These are phyloP conservation scores for Bacterosira constricta DNA, from an alignment of 108 stramenopile genomes.

Conservation along the genomic window DNA sequence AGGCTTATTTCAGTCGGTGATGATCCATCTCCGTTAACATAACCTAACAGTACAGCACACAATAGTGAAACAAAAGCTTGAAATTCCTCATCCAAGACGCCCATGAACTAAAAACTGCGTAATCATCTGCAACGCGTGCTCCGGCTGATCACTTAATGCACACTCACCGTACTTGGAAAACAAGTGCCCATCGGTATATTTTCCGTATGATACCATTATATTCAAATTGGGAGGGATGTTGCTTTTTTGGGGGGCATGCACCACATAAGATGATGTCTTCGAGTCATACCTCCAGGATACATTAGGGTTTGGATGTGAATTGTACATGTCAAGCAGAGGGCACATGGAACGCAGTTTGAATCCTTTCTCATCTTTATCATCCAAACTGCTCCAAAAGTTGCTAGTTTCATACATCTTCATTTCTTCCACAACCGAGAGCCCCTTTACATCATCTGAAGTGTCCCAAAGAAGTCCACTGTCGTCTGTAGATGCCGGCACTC, in stretches of 20 bases:
- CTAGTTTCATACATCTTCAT: slow-evolving; percentile 56
- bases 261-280: slow-evolving; percentile 52
- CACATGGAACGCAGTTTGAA: slow-evolving; percentile 68
- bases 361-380: slow-evolving; percentile 52
- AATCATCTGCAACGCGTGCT: no score
- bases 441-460: slow-evolving; percentile 17
- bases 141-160: no score
- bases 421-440: slow-evolving; percentile 49
- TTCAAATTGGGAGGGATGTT: slow-evolving; percentile 40
- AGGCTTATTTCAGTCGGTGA: slow-evolving; percentile 63
- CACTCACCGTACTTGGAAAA: slow-evolving; percentile 81
- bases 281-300: slow-evolving; percentile 58
- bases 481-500: slow-evolving; percentile 43
- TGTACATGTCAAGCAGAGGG: slow-evolving; percentile 81
- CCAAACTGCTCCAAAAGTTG: slow-evolving; percentile 38
- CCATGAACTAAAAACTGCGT: no score
- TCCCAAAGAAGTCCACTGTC: slow-evolving; percentile 40
- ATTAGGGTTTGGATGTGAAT: slow-evolving; percentile 81
- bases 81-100: no score
- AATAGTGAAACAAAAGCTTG: no score
- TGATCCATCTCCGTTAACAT: slow-evolving; percentile 84
- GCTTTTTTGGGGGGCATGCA: slow-evolving; percentile 45
- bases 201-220: slow-evolving; percentile 74
- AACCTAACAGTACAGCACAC: no score
- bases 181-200: slow-evolving; percentile 70